A percentile compares a stretch with the other conserved stretches of the same genome.
Evolutionary conservation across 2,329 filamentous ascomycete species (phyloP).

Genomic region (Pyrenochaeta sp.): DNA sequence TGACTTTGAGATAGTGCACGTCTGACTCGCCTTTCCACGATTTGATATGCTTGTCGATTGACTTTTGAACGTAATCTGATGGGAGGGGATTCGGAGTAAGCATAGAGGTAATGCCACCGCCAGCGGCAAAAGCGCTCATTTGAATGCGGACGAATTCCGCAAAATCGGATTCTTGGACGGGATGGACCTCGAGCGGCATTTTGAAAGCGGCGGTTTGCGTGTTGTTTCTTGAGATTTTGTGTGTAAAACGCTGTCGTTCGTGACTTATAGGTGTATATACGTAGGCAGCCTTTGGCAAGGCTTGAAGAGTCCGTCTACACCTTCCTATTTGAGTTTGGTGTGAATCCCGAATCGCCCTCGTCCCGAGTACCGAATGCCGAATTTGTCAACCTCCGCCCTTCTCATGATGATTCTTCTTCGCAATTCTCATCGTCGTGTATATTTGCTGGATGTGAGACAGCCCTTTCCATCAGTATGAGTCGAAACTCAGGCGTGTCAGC

Average conservation of each 20-base stretch:
- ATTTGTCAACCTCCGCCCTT: constrained; percentile 18
- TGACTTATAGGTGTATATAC: neutral
- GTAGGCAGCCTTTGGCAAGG: neutral
- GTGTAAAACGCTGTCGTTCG: no score
- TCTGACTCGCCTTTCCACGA: constrained; percentile 34
- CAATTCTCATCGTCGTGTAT: no score
- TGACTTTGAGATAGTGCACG: constrained; percentile 38
- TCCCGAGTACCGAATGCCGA: constrained; percentile 1
- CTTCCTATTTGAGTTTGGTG: neutral
- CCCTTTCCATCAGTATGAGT: neutral
- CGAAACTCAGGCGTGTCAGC: neutral
- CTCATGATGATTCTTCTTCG: neutral
- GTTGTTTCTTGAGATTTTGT: neutral
- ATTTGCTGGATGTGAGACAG: neutral
- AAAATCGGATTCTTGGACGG: constrained; percentile 35
- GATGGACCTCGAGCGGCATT: constrained; percentile 47
- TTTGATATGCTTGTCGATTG: constrained; percentile 35
- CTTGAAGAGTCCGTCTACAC: neutral
- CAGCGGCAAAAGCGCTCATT: constrained; percentile 34
- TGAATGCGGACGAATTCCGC: constrained; percentile 37
- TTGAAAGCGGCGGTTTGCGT: constrained; percentile 40
- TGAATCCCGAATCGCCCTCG: no score
- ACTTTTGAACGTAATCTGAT: constrained; percentile 23
- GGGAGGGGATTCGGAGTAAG: constrained; percentile 28
- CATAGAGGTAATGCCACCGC: constrained; percentile 34